These are phyloP conservation scores for Apodospora peruviana DNA, from an alignment of 495 filamentous ascomycete genomes.

Conservation along the genomic window DNA sequence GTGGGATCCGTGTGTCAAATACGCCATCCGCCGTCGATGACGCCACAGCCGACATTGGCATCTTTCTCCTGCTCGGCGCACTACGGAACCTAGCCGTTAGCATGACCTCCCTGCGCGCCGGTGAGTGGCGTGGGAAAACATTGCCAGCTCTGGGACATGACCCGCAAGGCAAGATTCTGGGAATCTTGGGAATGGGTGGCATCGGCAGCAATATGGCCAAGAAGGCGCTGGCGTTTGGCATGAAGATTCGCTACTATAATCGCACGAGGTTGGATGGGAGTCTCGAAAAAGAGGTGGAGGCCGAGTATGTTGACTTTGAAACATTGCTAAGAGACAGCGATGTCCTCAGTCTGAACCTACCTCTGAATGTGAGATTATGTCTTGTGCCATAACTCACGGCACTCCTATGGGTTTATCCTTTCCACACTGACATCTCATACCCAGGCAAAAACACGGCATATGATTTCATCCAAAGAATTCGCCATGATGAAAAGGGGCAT, in stretches of 20 bases:
- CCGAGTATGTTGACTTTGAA: slow-evolving; percentile 64
- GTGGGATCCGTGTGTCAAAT: slow-evolving; percentile 67
- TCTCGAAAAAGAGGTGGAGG: slow-evolving; percentile 53
- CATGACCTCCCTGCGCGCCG: slow-evolving; percentile 57
- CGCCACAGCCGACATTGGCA: slow-evolving; percentile 70
- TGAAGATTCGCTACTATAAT: slow-evolving; percentile 69
- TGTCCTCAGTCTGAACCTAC: slow-evolving; percentile 71
- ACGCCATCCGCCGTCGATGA: slow-evolving; percentile 76
- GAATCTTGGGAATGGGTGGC: slow-evolving; percentile 84
- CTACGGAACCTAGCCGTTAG: slow-evolving; percentile 63
- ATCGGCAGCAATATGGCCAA: slow-evolving; percentile 58
- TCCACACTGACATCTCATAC: slow-evolving; percentile 16
- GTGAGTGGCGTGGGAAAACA: slow-evolving; percentile 51
- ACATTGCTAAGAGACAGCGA: slow-evolving; percentile 60
- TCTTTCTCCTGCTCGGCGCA: slow-evolving; percentile 75
- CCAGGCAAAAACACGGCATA: slow-evolving; percentile 53
- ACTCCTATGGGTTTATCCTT: not conserved
- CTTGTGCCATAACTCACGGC: too few relatives aligned
- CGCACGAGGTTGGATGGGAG: slow-evolving; percentile 37
- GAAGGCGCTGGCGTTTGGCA: slow-evolving; percentile 54
- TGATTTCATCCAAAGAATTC: slow-evolving; percentile 59
- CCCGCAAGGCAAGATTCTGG: slow-evolving; percentile 66
- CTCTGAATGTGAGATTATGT: slow-evolving; percentile 60
- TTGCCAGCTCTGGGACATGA: slow-evolving; percentile 52
- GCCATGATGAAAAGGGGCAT: slow-evolving; percentile 64